Evolutionary conservation across 306 rosid species (phyloP), one percentile per base, ranked within the genome.

Genomic region (Delonix regia): DNA sequence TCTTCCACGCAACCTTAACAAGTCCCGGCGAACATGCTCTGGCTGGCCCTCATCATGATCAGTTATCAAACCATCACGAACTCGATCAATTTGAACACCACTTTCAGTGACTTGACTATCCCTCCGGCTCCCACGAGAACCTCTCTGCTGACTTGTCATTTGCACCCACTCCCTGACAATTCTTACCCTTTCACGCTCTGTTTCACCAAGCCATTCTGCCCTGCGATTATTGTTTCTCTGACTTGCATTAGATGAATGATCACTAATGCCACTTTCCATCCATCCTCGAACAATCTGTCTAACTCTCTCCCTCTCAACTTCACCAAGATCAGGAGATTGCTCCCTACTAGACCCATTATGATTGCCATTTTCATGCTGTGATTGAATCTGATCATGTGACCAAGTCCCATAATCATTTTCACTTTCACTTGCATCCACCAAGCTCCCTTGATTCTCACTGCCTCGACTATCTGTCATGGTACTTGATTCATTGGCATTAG

Each of bases 131-230:
- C 96, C 94, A 48, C 99, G 96, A 27, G 93, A 84, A 78, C 92
- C 96, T 87, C 99, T 88, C 78, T 93, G 97, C 85, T 96, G 98
- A 84, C 97, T 93, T 57, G 93, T 88, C 98, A 89, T 96, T 86
- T 93, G 99, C 79, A 96, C 99, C 98, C 99, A 93, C 83, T 96
- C 99, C 86, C 99, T 89, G 56, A 90, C 98, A 80, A 88, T 90
- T 86, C 99, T 93, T 75, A 96, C 99, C 88, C 99, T 90, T 82
- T 91, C 99, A 38, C 99, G 97, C 86, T 96, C 99, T n/a, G 98
- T 91, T 89, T 96, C 99, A 65, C 99, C 99, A 77, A 96, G 99
- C 99, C 99, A 96, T 74, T 96, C 99, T 61, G 93, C 91, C 76
- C 99, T 84, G 62, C 75, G 93, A 76, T 83, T 88, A 79, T 80